These are phyloP conservation scores for Penicillium sp. DNA, from an alignment of 2,329 filamentous ascomycete genomes.

Conservation along the genomic window DNA sequence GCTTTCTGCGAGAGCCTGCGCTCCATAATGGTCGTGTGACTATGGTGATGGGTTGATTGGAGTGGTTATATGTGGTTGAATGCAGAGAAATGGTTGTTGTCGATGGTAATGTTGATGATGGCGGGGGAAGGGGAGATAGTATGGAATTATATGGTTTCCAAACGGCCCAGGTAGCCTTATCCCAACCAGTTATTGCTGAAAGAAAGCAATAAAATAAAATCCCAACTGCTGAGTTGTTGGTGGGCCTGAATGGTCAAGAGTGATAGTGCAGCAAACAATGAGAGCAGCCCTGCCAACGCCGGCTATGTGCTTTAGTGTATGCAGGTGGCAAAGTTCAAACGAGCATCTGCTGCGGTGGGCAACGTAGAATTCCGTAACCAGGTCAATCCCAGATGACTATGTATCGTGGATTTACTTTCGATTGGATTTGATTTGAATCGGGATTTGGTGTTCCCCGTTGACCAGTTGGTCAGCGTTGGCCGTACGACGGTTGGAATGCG, in stretches of 20 bases:
- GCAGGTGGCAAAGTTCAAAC: background rate
- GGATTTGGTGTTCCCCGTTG: too few species aligned
- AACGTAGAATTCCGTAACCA: background rate
- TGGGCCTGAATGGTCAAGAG: background rate
- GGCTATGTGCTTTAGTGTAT: constrained; percentile 6
- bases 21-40: constrained; percentile 20
- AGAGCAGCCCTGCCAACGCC: constrained; percentile 11
- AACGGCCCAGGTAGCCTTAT: background rate
- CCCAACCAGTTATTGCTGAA: background rate
- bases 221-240: background rate
- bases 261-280: constrained; percentile 11
- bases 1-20: constrained; percentile 27
- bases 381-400: background rate
- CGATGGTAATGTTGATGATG: background rate
- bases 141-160: background rate
- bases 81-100: too few species aligned
- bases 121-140: background rate
- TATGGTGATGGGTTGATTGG: background rate
- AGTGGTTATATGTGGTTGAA: too few species aligned
- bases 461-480: constrained; percentile 3
- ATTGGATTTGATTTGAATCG: too few species aligned
- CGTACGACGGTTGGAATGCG: constrained; percentile 15
- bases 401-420: too few species aligned
- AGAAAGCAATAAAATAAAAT: background rate
- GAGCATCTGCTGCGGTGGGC: background rate